phyloP scores from a whole-genome alignment of 192 early-diverging fungal species.

The Borealophlyctis nickersoniae region DNA sequence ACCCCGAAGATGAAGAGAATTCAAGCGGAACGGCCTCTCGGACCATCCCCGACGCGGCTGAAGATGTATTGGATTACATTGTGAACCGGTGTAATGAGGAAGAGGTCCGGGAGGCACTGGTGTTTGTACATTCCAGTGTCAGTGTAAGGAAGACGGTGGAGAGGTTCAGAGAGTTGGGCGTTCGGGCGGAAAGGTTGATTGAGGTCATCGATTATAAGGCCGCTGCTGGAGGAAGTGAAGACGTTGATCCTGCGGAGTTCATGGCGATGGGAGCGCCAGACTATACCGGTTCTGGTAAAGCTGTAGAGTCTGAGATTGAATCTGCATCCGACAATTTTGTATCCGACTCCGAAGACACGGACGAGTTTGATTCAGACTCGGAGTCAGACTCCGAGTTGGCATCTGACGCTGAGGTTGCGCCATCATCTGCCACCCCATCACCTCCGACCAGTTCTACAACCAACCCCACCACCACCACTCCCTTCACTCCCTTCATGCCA shows the following conservation, averaged over 20 bases:
- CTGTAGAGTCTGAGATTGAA: too few species aligned
- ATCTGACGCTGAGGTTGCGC: not conserved
- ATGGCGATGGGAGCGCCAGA: not conserved
- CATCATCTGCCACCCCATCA: not conserved
- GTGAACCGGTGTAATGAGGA: slow-evolving; percentile 25
- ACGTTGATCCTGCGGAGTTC: not conserved
- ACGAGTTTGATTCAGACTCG: too few species aligned
- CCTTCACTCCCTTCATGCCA: slow-evolving; percentile 16
- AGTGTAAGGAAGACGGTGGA: slow-evolving; percentile 28
- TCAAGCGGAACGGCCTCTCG: not conserved
- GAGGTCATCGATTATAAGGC: slow-evolving; percentile 25
- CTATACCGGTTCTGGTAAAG: too few species aligned
- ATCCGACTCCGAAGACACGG: too few species aligned
- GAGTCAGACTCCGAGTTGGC: not conserved
- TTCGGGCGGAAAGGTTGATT: slow-evolving; percentile 31
- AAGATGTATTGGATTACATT: slow-evolving; percentile 24
- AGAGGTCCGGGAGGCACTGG: slow-evolving; percentile 25
- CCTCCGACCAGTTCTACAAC: not conserved
- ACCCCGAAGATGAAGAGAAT: slow-evolving; percentile 36
- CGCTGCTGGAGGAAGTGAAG: not conserved
- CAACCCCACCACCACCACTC: slow-evolving; percentile 10
- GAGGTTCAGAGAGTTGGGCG: slow-evolving; percentile 24
- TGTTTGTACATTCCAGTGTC: slow-evolving; percentile 39
- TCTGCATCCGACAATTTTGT: too few species aligned
- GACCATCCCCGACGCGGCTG: slow-evolving; percentile 5